Evolutionary conservation across 768 basidiomycete species (phyloP), one percentile per base, ranked within the genome.

Genomic region (Phylloporus rhodoxanthus): DNA sequence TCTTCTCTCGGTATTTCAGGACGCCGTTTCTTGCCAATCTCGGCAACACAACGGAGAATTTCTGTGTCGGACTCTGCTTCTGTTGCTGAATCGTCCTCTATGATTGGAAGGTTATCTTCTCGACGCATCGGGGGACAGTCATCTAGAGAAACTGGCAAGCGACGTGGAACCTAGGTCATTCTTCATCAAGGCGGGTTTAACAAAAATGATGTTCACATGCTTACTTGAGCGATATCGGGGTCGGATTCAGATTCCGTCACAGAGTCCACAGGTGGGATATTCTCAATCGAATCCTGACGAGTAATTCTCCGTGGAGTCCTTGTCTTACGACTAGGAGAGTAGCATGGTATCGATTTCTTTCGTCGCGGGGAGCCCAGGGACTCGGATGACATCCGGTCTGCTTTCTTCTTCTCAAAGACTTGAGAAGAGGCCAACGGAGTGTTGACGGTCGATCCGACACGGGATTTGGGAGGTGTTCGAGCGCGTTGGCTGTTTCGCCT

Each of bases 31-130:
- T 37, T 53, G 25, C 51, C 28, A 1, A 67, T 61, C 32, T 44
- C 52, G 4, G 57, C 55, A 11, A 57, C 42, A 14, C 57, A 67
- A 28, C 25, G 53, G 14, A 48, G 45, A 10, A 64, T 64, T 5
- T 63, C 58, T 15, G 59, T 59, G 20, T 68, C 67, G 15, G 67
- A 69, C 40, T 70, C 67, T 29, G 69, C 58, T 48, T 67, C 66
- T 4, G 66, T 67, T 17, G 52, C 59, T 17, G 66, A 67, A 23
- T 66, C 66, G 29, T 65, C 61, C 17, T 55, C 57, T 10, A 1
- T 14, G n/a, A n/a, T 9, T 14, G 40, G 40, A n/a, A 7, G 23
- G 4, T n/a, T 41, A n/a, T 21, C 25, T 39, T 23, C 20, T 8
- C 3, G 39, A 8, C 23, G 15, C 23, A 40, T 26, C 25, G 40